Conservation (phyloP, 2,329 filamentous ascomycete genomes). For the Ceratocystis destructans region DNA sequence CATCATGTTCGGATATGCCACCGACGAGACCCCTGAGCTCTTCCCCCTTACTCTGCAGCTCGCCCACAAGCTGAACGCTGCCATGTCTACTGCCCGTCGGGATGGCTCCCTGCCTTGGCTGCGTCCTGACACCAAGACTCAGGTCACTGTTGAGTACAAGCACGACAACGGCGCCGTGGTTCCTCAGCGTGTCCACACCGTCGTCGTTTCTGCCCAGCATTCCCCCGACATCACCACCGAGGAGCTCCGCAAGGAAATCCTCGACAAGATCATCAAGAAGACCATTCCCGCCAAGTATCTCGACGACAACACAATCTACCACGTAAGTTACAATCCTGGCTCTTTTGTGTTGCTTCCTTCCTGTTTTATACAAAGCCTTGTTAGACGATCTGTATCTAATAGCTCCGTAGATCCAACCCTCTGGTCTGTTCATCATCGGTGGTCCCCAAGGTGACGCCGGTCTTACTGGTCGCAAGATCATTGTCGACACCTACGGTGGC, state of each 20-base stretch:
- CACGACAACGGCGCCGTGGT: conserved; percentile 90
- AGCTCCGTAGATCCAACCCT: conserved; percentile 66
- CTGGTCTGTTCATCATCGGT: conserved; percentile 96
- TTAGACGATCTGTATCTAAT: conserved; percentile 14
- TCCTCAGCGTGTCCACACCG: conserved; percentile 84
- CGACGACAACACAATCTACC: conserved; percentile 87
- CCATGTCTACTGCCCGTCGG: conserved; percentile 80
- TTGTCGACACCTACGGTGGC: conserved; percentile 98
- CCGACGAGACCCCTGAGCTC: conserved; percentile 95
- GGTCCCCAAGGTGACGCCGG: conserved; percentile 97
- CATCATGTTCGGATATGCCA: conserved; percentile 99
- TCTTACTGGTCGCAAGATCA: conserved; percentile 97
- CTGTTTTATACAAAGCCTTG: background rate
- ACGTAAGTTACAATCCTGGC: conserved; percentile 44
- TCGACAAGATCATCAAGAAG: conserved; percentile 93
- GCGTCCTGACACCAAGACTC: conserved; percentile 97
- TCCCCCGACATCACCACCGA: conserved; percentile 76
- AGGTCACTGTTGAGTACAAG: conserved; percentile 97
- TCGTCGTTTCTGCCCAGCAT: conserved; percentile 95
- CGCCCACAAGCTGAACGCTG: conserved; percentile 92
- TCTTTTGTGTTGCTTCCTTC: background rate
- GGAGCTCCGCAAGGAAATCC: conserved; percentile 83
- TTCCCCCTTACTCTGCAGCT: conserved; percentile 88
- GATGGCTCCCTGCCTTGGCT: conserved; percentile 86
- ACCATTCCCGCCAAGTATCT: conserved; percentile 87